Conservation (phyloP, 164 flowering plant genomes). For the Protea cynaroides region DNA sequence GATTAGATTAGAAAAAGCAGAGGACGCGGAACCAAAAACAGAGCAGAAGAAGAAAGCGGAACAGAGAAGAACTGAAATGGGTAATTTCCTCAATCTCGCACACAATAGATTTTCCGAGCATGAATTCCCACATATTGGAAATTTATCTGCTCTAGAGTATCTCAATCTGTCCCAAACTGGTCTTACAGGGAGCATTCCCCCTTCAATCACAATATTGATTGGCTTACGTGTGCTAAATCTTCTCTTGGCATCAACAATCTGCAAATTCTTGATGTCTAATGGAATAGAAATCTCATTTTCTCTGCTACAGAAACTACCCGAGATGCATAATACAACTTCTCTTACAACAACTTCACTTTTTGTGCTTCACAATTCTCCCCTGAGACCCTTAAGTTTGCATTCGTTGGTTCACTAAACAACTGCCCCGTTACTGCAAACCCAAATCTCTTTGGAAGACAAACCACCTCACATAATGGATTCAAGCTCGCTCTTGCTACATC, state of each 20-base stretch:
- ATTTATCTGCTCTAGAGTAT: conserved; percentile 44
- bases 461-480: too few relatives aligned
- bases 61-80: too few relatives aligned
- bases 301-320: conserved; percentile 34
- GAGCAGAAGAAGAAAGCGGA: too few relatives aligned
- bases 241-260: conserved; percentile 33
- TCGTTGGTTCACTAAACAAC: conserved; percentile 46
- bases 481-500: conserved; percentile 54
- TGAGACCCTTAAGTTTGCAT: conserved; percentile 33
- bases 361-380: conserved; percentile 38
- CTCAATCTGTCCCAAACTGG: conserved; percentile 61
- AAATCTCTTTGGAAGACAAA: too few relatives aligned
- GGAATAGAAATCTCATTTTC: conserved; percentile 45
- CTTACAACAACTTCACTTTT: conserved; percentile 61
- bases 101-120: conserved; percentile 54
- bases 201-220: conserved; percentile 34
- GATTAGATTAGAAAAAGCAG: not conserved
- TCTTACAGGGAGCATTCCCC: conserved; percentile 44
- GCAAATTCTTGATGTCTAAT: too few relatives aligned
- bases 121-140: conserved; percentile 33
- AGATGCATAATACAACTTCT: conserved; percentile 66
- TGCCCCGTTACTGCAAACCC: too few relatives aligned
- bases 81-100: conserved; percentile 66
- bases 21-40: not conserved
- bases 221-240: conserved; percentile 55